Base-by-base conservation (phyloP, 179 eudicot genomes). In the Sideroxylon spinosum region DNA sequence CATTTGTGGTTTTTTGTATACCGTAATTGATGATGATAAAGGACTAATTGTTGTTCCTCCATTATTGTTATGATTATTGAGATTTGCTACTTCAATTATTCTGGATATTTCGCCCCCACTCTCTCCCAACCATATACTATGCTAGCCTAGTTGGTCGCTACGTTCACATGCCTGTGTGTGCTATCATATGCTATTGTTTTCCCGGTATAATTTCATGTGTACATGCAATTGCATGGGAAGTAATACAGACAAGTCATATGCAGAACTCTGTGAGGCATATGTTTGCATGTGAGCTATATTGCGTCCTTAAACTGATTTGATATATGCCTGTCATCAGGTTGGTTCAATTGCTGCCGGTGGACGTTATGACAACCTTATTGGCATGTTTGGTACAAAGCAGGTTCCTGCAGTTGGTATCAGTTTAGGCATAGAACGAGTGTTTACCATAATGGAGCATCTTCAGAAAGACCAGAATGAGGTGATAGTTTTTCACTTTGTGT, bases 271-370 rank as follows among this genome's bases (percentile, higher is more conserved):
- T 52, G 56, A 2, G 1, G 3, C 7, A 71, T 9, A 10, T 73
- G 25, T 60, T 23, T 23, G n/a, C 60, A 37, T 16, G 6, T 17
- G 9, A 12, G 8, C 48, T 12, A 8, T 28, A 12, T 28, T 28
- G 22, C 50, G 32, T 77, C 71, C 10, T 52, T 37, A 37, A 11
- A 14, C 16, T 60, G 25, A 46, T 28, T 10, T 17, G 46, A 60
- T 59, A 46, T 73, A 22, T 61, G 55, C n/a, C 28, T 80, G 59
- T 78, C 71, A 50, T 74, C 84, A 95, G 98, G 95, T 95, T 83
- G 99, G 99, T 80, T 90, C 99, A 49, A 93, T 95, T 83, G 99
- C 94, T 78, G 99, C 96, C 64, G 99, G 99, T 32, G 98, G 98
- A 64, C 99, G 98, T 57, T 95, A 93, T 53, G 99, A 95, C 85